Evolutionary conservation across 192 early-diverging fungal species (phyloP).

Genomic region (Umbelopsis sp.): DNA sequence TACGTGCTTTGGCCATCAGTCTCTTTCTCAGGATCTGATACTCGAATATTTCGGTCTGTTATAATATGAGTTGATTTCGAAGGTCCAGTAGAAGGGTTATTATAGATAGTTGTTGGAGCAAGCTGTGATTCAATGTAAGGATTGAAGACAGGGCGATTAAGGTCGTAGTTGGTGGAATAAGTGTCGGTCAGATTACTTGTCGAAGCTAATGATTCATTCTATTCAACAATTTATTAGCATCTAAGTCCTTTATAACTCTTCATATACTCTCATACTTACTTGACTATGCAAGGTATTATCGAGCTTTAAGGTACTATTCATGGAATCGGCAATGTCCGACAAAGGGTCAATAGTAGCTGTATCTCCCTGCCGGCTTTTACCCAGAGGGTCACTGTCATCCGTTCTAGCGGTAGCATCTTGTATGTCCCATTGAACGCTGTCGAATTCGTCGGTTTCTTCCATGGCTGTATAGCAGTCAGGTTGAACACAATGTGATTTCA

Average conservation of each 20-base stretch:
- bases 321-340: slow-evolving; percentile 27
- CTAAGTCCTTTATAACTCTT: not conserved
- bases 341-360: slow-evolving; percentile 11
- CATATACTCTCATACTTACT: not conserved
- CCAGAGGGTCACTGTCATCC: not conserved
- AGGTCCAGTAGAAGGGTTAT: not conserved
- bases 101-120: not conserved
- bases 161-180: not conserved
- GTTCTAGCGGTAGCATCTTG: slow-evolving; percentile 2
- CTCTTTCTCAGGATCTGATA: slow-evolving; percentile 87
- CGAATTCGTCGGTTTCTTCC: slow-evolving; percentile 24
- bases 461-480: not conserved
- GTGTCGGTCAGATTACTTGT: slow-evolving; percentile 5
- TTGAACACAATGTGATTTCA: too few species aligned
- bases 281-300: not conserved
- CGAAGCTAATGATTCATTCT: not conserved
- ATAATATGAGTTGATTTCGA: not conserved
- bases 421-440: slow-evolving; percentile 30
- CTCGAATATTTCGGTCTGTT: slow-evolving; percentile 46
- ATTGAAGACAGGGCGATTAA: not conserved
- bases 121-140: not conserved
- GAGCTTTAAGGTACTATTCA: slow-evolving; percentile 16
- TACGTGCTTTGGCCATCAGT: slow-evolving; percentile 82
- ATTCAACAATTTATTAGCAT: not conserved
- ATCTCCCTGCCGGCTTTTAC: not conserved